These are phyloP conservation scores for Zygosaccharomyces siamensis DNA, from an alignment of 805 yeast genomes.

Conservation along the genomic window DNA sequence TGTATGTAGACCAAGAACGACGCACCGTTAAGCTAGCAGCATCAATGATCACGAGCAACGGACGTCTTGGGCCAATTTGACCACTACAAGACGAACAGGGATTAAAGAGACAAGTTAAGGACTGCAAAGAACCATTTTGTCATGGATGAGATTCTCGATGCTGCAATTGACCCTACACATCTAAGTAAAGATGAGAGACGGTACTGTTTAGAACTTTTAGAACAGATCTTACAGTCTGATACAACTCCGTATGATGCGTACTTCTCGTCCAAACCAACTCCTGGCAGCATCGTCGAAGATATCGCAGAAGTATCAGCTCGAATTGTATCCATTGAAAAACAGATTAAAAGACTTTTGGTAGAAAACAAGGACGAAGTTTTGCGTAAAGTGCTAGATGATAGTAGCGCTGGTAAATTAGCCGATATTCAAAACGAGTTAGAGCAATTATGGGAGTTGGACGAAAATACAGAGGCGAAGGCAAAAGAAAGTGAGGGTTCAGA, in stretches of 20 bases:
- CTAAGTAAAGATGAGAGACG: slow-evolving; percentile 27
- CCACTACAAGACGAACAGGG: not conserved
- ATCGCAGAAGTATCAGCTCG: slow-evolving; percentile 66
- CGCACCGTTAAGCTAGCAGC: slow-evolving; percentile 1
- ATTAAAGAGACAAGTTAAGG: not conserved
- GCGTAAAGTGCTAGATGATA: slow-evolving; percentile 39
- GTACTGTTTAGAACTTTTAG: slow-evolving; percentile 35
- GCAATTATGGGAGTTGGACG: slow-evolving; percentile 31
- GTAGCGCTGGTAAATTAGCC: slow-evolving; percentile 11
- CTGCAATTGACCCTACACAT: slow-evolving; percentile 31
- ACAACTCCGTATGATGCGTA: slow-evolving; percentile 42
- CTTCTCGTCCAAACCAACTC: slow-evolving; percentile 38
- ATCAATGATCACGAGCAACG: slow-evolving; percentile 2
- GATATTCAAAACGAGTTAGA: slow-evolving; percentile 23
- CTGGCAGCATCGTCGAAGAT: slow-evolving; percentile 49
- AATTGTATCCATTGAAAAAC: slow-evolving; percentile 45
- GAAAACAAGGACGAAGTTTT: slow-evolving; percentile 37
- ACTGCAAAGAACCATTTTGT: not conserved
- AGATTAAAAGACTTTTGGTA: slow-evolving; percentile 39
- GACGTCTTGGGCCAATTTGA: not conserved
- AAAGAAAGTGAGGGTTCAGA: not conserved
- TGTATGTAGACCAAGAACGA: not conserved
- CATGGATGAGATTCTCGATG: slow-evolving; percentile 36
- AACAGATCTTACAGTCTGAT: slow-evolving; percentile 45
- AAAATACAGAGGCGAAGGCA: slow-evolving; percentile 1